Base-by-base conservation (phyloP, 495 filamentous ascomycete genomes). In the Penicillium ochrochloron region DNA sequence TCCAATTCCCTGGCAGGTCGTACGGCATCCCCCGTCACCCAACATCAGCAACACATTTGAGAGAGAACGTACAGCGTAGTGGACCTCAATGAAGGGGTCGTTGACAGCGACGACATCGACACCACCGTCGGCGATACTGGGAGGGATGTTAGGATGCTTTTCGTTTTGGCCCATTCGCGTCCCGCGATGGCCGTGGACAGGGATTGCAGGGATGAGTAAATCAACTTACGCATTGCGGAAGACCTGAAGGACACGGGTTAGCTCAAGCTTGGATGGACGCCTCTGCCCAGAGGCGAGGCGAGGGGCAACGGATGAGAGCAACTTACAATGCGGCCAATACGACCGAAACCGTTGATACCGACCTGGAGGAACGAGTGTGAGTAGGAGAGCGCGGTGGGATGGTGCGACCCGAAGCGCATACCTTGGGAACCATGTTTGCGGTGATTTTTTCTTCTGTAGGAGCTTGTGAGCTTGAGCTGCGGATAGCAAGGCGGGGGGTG, bases 261-360 rank as follows among this genome's bases (percentile, higher is more conserved):
- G 65, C 48, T 34, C 39, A 25, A 62, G 14, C 19, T 27, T 14
- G 12, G 35, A 51, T 37, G 33, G 53, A n/a, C 14, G n/a, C 53
- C 34, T 29, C 9, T 21, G 17, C 14, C 17, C 29, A 31, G 19
- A 34, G 52, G 12, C 2, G 35, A 55, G 31, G 39, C 34, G 48
- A 8, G 23, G 50, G 39, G 54, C 14, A 19, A 14, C 11, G 3
- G 3, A 9, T 11, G 51, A 17, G 21, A 62, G 34, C 23, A 51
- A 83, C 82, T 80, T 74, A 93, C 96, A 79, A 99, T 97, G 79
- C 95, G 90, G 68, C 95, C 95, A 81, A 99, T 99, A 81, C 95
- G 94, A 85, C 95, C 95, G 85, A 99, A 99, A 79, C 95, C 95
- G 88, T 97, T 99, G 88, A 97, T 97, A 73, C 93, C 93, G 73